A percentile compares a stretch with the other conserved stretches of the same genome.
These are phyloP conservation scores for Trametes coccinea DNA, from an alignment of 768 basidiomycete species.

Conservation along the genomic window DNA sequence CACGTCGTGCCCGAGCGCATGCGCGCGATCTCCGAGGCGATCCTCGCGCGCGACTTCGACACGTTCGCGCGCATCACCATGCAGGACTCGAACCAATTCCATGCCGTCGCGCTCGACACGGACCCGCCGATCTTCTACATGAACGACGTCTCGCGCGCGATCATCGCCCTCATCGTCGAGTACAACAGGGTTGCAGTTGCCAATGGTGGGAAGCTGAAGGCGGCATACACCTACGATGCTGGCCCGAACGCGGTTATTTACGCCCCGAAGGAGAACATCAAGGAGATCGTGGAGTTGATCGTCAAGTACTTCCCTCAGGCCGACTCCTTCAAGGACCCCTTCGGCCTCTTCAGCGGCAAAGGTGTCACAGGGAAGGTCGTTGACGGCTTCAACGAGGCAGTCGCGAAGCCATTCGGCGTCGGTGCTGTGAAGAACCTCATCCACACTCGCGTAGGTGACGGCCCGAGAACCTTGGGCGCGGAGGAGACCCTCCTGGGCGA, in stretches of 20 bases:
- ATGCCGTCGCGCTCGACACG: conserved; percentile 96
- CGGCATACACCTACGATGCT: conserved; percentile 99
- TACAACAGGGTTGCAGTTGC: conserved; percentile 80
- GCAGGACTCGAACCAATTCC: conserved; percentile 98
- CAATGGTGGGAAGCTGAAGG: conserved; percentile 61
- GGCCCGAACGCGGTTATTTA: conserved; percentile 99
- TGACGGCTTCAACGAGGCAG: conserved; percentile 75
- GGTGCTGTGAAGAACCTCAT: conserved; percentile 89
- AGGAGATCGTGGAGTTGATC: conserved; percentile 75
- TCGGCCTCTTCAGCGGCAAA: conserved; percentile 53
- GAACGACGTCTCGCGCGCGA: conserved; percentile 95
- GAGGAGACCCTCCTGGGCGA: conserved; percentile 66
- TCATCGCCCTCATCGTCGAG: conserved; percentile 89
- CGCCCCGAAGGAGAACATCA: conserved; percentile 72
- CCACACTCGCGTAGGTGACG: conserved; percentile 91
- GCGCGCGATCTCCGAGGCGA: conserved; percentile 78
- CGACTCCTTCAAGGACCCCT: conserved; percentile 75
- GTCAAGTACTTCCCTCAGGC: conserved; percentile 85
- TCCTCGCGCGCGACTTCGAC: conserved; percentile 79
- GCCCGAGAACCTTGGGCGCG: conserved; percentile 67
- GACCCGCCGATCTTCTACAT: conserved; percentile 99
- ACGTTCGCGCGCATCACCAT: conserved; percentile 90
- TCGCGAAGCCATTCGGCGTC: conserved; percentile 68
- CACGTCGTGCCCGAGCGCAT: conserved; percentile 88
- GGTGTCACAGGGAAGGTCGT: conserved; percentile 53